phyloP scores from a whole-genome alignment of 805 yeast genomes.

The Pichia sporocuriosa region DNA sequence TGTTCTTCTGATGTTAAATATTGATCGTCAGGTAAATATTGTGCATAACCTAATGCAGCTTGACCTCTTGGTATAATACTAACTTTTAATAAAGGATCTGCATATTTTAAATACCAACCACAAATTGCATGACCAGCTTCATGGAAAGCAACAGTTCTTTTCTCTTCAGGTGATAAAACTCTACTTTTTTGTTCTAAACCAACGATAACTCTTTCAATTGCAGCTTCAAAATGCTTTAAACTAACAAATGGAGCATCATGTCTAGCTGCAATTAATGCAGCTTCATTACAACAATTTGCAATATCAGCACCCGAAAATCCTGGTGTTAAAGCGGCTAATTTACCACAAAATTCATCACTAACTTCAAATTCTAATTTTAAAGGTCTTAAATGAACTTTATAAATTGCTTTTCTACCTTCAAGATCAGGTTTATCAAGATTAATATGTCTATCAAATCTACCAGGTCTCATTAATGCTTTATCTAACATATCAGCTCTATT shows the following conservation, averaged over 20 bases:
- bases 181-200: constrained; percentile 90
- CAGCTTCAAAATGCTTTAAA: constrained; percentile 82
- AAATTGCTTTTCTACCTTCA: constrained; percentile 91
- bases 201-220: constrained; percentile 95
- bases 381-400: constrained; percentile 74
- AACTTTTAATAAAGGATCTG: constrained; percentile 92
- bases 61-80: constrained; percentile 96
- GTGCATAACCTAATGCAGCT: constrained; percentile 97
- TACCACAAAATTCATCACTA: constrained; percentile 62
- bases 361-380: constrained; percentile 49
- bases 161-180: constrained; percentile 78
- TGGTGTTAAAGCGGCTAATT: constrained; percentile 92
- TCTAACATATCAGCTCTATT: constrained; percentile 93
- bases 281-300: constrained; percentile 95
- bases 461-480: constrained; percentile 90
- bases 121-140: constrained; percentile 99
- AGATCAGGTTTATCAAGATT: constrained; percentile 89
- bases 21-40: constrained; percentile 90
- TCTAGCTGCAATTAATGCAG: constrained; percentile 95
- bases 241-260: constrained; percentile 62
- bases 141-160: constrained; percentile 88
- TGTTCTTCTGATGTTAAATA: constrained; percentile 75
- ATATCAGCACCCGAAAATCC: constrained; percentile 99
- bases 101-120: constrained; percentile 89
- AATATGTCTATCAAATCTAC: constrained; percentile 94